phyloP scores from a whole-genome alignment of 805 yeast species.

The Wickerhamomyces canadensis region DNA sequence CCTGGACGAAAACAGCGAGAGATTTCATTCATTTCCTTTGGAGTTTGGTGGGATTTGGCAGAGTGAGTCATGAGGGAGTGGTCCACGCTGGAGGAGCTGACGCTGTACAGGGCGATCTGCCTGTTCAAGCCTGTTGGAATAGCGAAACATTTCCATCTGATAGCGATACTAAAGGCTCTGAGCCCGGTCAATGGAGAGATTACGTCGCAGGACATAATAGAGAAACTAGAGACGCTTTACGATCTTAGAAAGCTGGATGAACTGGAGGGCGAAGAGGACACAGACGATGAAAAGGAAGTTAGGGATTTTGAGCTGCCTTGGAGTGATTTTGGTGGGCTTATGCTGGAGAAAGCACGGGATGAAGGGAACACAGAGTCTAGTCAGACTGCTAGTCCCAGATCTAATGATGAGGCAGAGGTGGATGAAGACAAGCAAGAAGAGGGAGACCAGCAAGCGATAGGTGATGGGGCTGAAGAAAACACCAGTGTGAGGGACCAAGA shows the following conservation, averaged over 20 bases:
- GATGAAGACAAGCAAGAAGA: too few relatives aligned
- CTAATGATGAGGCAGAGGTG: constrained; percentile 2
- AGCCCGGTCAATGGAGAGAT: constrained; percentile 27
- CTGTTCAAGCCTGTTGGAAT: constrained; percentile 65
- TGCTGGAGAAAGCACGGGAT: constrained; percentile 2
- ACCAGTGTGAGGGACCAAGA: too few relatives aligned
- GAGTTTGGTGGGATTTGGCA: not conserved
- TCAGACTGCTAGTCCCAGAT: not conserved
- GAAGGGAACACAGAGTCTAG: constrained; percentile 1
- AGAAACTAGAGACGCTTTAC: constrained; percentile 46
- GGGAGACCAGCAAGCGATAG: too few relatives aligned
- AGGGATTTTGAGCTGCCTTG: constrained; percentile 35
- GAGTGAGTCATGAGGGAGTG: constrained; percentile 31
- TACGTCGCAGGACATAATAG: constrained; percentile 51
- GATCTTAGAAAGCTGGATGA: constrained; percentile 54
- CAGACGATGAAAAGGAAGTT: constrained; percentile 8
- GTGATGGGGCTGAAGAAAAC: constrained; percentile 2
- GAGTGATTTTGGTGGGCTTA: constrained; percentile 35
- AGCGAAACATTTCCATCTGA: constrained; percentile 32
- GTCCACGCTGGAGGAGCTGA: constrained; percentile 58
- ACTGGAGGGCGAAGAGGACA: constrained; percentile 34
- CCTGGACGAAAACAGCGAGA: too few relatives aligned
- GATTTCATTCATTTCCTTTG: too few relatives aligned
- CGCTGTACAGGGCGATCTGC: constrained; percentile 55
- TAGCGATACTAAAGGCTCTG: constrained; percentile 18